Percentiles rank a stretch among this genome's conserved stretches.
These are phyloP conservation scores for Kluyveromyces aestuarii DNA, from an alignment of 805 yeast genomes.

Conservation along the genomic window DNA sequence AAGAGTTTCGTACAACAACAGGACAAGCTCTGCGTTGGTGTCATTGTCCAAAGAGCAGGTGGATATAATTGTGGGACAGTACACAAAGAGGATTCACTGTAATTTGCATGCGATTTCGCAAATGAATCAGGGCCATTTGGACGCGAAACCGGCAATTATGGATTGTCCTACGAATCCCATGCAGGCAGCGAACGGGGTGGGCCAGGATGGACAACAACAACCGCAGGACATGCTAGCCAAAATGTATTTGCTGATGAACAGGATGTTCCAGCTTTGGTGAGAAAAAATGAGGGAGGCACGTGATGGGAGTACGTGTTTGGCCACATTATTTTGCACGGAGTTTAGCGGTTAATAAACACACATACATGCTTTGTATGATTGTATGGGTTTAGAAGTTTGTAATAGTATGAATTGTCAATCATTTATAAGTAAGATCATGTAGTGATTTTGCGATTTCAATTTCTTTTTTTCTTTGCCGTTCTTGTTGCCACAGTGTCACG, in stretches of 20 bases:
- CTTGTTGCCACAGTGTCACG: too few relatives aligned
- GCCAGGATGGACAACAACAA: constrained; percentile 8
- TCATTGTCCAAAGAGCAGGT: constrained; percentile 17
- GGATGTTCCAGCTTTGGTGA: constrained; percentile 29
- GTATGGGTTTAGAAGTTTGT: not conserved
- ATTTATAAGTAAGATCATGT: too few relatives aligned
- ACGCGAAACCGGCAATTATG: constrained; percentile 21
- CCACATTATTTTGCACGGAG: not conserved
- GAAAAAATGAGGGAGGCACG: not conserved
- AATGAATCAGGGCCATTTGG: constrained; percentile 23
- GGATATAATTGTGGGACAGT: constrained; percentile 21
- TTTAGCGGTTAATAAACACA: not conserved
- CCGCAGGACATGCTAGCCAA: constrained; percentile 24
- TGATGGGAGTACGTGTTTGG: not conserved
- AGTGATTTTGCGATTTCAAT: too few relatives aligned
- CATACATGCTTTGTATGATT: not conserved
- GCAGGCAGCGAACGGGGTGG: not conserved
- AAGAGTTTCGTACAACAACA: constrained; percentile 17
- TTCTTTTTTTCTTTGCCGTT: too few relatives aligned
- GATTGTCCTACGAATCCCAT: constrained; percentile 17
- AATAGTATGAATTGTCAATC: too few relatives aligned
- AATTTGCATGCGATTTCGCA: constrained; percentile 29
- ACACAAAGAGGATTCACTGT: constrained; percentile 27
- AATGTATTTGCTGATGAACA: constrained; percentile 22
- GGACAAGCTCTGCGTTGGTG: constrained; percentile 16